Evolutionary conservation across 306 rosid genomes (phyloP), one percentile per base, ranked within the genome.

Genomic region (Amphicarpaea edgeworthii): DNA sequence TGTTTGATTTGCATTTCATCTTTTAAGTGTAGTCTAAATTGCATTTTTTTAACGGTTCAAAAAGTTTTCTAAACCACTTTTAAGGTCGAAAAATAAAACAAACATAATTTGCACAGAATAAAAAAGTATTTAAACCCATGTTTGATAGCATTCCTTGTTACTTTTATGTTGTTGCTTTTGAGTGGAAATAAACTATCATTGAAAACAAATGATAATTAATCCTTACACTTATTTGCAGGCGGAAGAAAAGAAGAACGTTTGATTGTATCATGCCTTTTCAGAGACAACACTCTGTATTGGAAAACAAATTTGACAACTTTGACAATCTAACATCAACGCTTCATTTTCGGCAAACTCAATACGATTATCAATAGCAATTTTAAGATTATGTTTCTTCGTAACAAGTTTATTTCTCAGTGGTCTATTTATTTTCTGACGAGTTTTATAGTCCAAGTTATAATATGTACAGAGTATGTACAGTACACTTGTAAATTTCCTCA

Each of bases 181-280:
- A 32, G 45, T 49, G 37, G 43, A 68, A 72, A 76, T 59, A 60
- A 80, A 38, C 50, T 64, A 60, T 47, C 62, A 55, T 47, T 55
- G 24, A 70, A 49, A 47, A 8, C 10, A 63, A 8, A 60, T 68
- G 3, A n/a, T n/a, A n/a, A n/a, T 24, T 38, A 20, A 72, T 59
- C 42, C 66, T 49, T 67, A 19, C 30, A 50, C 80, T 16, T 20
- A 75, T 70, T 77, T 83, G 78, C 91, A 88, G 93, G 72, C 23
- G 2, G 80, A 79, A 78, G 81, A 40, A 57, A 80, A 76, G 84
- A 86, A 79, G 78, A 73, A 82, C 57, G 77, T 82, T 77, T 75
- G 68, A 71, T 26, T 60, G 10, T 20, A 3, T 75, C 17, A 70
- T 19, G 66, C 23, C 57, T 16, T 70, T 12, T 17, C 51, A 53